Conservation (phyloP, 169 alveolate species). For the Plasmodium relictum region DNA sequence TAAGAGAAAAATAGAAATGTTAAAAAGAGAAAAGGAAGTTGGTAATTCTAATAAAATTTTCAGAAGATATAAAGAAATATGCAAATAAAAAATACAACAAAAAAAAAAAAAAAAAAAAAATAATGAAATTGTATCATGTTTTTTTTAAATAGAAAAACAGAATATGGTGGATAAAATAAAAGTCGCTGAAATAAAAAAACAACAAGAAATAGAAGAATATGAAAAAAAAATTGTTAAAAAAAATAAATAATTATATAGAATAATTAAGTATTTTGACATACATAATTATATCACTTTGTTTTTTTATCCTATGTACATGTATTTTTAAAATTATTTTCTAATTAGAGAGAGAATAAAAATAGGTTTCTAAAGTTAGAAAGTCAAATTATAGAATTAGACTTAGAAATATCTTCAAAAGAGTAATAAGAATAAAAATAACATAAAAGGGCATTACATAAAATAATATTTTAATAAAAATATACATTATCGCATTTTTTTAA, state of each 20-base stretch:
- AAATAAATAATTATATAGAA: not conserved
- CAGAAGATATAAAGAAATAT: too few relatives aligned
- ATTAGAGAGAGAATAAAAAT: constrained; percentile 47
- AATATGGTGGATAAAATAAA: constrained; percentile 50
- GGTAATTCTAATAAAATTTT: constrained; percentile 8
- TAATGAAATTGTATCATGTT: not conserved
- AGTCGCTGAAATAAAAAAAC: constrained; percentile 16
- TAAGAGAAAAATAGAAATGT: constrained; percentile 42
- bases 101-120: not conserved
- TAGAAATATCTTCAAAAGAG: constrained; percentile 49
- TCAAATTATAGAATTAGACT: constrained; percentile 27
- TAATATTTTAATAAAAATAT: not conserved
- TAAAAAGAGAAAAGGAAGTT: constrained; percentile 44
- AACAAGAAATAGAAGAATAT: constrained; percentile 37
- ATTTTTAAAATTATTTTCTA: not conserved
- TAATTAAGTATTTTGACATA: not conserved
- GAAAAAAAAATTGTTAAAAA: constrained; percentile 34
- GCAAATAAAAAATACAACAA: too few relatives aligned
- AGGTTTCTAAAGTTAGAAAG: constrained; percentile 37
- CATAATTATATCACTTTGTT: not conserved
- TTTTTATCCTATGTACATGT: not conserved
- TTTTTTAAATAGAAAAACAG: constrained; percentile 15
- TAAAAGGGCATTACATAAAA: not conserved
- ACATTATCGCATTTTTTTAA: not conserved
- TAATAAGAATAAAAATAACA: constrained; percentile 1